phyloP scores from a whole-genome alignment of 306 rosid species.

The Styphnolobium japonicum region DNA sequence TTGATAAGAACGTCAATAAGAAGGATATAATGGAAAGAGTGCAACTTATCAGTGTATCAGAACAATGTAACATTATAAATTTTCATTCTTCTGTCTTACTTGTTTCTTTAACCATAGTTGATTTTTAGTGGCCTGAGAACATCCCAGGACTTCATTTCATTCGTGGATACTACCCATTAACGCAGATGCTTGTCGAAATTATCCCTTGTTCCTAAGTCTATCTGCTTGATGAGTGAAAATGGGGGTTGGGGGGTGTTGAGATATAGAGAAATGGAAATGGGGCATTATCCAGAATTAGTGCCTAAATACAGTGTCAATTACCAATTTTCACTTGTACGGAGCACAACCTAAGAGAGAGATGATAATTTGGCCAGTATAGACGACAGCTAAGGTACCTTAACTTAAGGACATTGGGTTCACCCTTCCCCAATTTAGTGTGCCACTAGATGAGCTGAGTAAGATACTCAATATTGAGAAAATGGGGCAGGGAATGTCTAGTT shows the following conservation, averaged over 20 bases:
- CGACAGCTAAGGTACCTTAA: not conserved
- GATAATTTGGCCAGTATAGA: not conserved
- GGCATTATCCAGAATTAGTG: not conserved
- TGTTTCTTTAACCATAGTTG: too few relatives aligned
- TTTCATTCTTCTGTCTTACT: too few relatives aligned
- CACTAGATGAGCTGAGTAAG: not conserved
- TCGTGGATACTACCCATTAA: too few relatives aligned
- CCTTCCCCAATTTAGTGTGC: not conserved
- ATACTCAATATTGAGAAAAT: not conserved
- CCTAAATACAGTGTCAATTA: not conserved
- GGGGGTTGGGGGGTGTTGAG: not conserved
- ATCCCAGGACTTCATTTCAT: too few relatives aligned
- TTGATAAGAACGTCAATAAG: too few relatives aligned
- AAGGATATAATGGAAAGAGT: too few relatives aligned
- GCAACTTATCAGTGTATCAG: too few relatives aligned
- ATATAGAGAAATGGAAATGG: not conserved
- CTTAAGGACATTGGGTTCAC: too few relatives aligned
- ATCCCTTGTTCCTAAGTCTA: not conserved
- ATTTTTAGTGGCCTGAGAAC: too few relatives aligned
- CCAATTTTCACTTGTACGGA: not conserved
- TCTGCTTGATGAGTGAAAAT: not conserved
- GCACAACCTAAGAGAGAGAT: not conserved
- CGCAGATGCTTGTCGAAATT: too few relatives aligned
- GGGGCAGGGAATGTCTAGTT: not conserved
- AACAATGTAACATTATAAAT: too few relatives aligned